A percentile compares a stretch with the other conserved stretches of the same genome.
phyloP scores from a whole-genome alignment of 1,139 yeast genomes.

The Blastobotrys ciferrii region DNA sequence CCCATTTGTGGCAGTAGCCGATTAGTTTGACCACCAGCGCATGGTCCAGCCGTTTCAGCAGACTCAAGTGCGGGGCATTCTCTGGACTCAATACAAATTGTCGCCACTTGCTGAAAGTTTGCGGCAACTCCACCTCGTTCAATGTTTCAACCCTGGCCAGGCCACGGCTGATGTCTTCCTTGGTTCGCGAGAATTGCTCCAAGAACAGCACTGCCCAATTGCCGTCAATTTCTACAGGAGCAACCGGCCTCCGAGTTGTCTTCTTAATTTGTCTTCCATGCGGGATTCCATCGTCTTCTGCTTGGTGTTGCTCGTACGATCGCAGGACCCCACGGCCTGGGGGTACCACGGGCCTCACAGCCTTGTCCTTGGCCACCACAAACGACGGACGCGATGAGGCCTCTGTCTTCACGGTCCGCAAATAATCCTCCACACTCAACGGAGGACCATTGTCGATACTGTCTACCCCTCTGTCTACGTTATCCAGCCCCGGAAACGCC shows the following conservation, averaged over 20 bases:
- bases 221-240: too few species aligned
- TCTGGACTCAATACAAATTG: constrained; percentile 16
- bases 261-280: background rate
- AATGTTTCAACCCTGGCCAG: constrained; percentile 7
- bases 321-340: constrained; percentile 15
- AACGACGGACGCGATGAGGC: constrained; percentile 25
- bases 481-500: constrained; percentile 40
- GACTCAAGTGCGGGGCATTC: constrained; percentile 15
- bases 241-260: too few species aligned
- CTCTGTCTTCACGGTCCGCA: constrained; percentile 28
- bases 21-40: constrained; percentile 26
- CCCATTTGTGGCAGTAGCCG: constrained; percentile 31
- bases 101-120: constrained; percentile 29
- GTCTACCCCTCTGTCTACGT: constrained; percentile 14
- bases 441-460: constrained; percentile 18
- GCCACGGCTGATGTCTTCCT: background rate
- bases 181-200: constrained; percentile 17
- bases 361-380: constrained; percentile 16
- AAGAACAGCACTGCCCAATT: constrained; percentile 23
- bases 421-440: constrained; percentile 25
- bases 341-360: constrained; percentile 4
- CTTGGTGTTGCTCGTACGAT: constrained; percentile 10
- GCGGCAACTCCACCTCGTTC: constrained; percentile 22
- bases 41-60: constrained; percentile 21
- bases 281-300: background rate